phyloP scores from a whole-genome alignment of 257 asterid species.

The Orobanche coerulescens region DNA sequence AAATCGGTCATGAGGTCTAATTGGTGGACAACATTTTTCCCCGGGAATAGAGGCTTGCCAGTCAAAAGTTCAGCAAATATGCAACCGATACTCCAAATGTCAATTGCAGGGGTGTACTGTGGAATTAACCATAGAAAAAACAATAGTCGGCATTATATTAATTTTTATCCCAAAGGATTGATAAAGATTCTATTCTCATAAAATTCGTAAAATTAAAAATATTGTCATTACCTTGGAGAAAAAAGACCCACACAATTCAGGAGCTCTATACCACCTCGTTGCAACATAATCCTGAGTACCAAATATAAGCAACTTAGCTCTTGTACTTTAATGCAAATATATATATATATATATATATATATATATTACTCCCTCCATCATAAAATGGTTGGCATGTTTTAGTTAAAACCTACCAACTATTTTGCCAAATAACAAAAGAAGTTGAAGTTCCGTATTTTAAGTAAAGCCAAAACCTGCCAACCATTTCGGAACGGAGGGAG shows the following conservation, averaged over 20 bases:
- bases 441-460: too few relatives aligned
- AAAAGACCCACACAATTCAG: conserved; percentile 93
- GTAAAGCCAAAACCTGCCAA: too few relatives aligned
- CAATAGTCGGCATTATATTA: not conserved
- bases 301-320: conserved; percentile 12
- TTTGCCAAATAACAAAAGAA: too few relatives aligned
- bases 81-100: conserved; percentile 98
- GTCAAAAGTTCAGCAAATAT: conserved; percentile 89
- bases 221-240: conserved; percentile 71
- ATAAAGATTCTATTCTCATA: not conserved
- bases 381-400: too few relatives aligned
- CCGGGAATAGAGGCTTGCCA: conserved; percentile 92
- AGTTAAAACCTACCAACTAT: too few relatives aligned
- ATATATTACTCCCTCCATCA: too few relatives aligned
- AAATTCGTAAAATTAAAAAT: not conserved
- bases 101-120: conserved; percentile 97
- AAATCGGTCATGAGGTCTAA: conserved; percentile 92
- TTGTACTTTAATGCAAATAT: not conserved
- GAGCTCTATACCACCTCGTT: conserved; percentile 97
- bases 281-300: conserved; percentile 80
- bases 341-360: too few relatives aligned
- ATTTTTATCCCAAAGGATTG: not conserved
- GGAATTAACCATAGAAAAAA: conserved; percentile 14
- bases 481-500: too few relatives aligned
- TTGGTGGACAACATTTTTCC: conserved; percentile 95